Percentiles rank a stretch among this genome's conserved stretches.
Evolutionary conservation across 2,329 filamentous ascomycete species (phyloP).

Genomic region (Fusarium poae): DNA sequence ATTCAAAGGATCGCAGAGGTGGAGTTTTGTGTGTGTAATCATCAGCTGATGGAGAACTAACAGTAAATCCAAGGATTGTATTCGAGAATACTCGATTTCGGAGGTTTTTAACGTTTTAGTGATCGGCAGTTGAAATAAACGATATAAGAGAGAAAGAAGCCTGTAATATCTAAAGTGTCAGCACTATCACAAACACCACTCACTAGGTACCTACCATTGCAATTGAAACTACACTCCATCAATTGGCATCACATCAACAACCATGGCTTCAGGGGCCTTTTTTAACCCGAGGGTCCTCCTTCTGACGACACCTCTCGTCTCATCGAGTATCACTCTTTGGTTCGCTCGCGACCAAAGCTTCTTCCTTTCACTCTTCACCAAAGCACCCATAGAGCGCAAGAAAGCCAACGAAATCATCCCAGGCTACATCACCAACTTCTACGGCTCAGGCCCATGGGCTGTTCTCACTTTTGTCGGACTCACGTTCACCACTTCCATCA

Average conservation of each 20-base stretch:
- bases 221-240: background rate
- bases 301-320: conserved; percentile 60
- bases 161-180: background rate
- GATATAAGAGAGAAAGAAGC: conserved; percentile 6
- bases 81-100: conserved; percentile 9
- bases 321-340: conserved; percentile 61
- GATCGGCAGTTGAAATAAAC: background rate
- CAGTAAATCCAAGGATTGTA: background rate
- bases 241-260: background rate
- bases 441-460: conserved; percentile 52
- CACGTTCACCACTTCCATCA: conserved; percentile 52
- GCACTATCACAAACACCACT: background rate
- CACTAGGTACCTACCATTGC: background rate
- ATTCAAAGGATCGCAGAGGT: conserved; percentile 15
- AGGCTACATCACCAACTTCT: conserved; percentile 59
- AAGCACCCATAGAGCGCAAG: conserved; percentile 45
- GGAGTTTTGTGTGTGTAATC: conserved; percentile 4
- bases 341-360: conserved; percentile 60
- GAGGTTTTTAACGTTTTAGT: conserved; percentile 23
- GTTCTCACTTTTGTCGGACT: conserved; percentile 53
- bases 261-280: conserved; percentile 57
- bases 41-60: conserved; percentile 12
- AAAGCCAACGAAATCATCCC: conserved; percentile 57
- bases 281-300: conserved; percentile 56
- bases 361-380: conserved; percentile 57